Base-by-base conservation (phyloP, 2,329 filamentous ascomycete genomes). In the Albifimbria verrucaria region DNA sequence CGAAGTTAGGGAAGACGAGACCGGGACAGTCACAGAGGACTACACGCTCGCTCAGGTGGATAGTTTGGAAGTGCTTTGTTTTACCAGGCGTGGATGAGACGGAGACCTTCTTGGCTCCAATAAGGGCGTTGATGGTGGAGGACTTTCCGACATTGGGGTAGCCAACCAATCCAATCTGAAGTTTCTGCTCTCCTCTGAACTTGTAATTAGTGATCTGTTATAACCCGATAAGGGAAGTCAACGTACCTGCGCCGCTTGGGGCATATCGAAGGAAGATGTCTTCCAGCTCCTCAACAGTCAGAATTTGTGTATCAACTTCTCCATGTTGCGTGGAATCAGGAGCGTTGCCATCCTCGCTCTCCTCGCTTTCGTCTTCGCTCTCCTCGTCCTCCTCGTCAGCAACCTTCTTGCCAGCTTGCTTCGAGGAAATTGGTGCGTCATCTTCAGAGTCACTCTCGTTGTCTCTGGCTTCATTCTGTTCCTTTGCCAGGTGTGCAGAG, bases 91-190 rank as follows among this genome's bases (percentile, higher is more conserved):
- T 99, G 15, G 93, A 88, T 17, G 94, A 99, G 39, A 99, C 95
- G 0, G 93, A 97, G 6, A 99, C 94, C 75, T 97, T 99, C 77
- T 97, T 99, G 52, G 94, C 87, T 49, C 95, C 95, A 54, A 97
- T 92, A n/a, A 99, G 82, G 42, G 94, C 93, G 76, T 99, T 99
- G 80, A 99, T 99, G 17, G 94, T 99, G 48, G 92, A 97, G 1
- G 95, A 99, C 76, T 99, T 99, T 74, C 94, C 94, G 58, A 99
- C 94, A 75, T 99, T 99, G 65, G 94, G 94, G 73, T 99, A 99
- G 54, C 94, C 94, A 36, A 99, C 94, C 20, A 99, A 79, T 62
- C 94, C 94, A 61, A 99, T 94, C 59, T 91, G 86, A 4, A 92
- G 87, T 71, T 95, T 97, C 57, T 72, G 73, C 45, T 77, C 76